Conservation (phyloP, 1,139 yeast genomes). For the Magnusiomyces tetraspermus region DNA sequence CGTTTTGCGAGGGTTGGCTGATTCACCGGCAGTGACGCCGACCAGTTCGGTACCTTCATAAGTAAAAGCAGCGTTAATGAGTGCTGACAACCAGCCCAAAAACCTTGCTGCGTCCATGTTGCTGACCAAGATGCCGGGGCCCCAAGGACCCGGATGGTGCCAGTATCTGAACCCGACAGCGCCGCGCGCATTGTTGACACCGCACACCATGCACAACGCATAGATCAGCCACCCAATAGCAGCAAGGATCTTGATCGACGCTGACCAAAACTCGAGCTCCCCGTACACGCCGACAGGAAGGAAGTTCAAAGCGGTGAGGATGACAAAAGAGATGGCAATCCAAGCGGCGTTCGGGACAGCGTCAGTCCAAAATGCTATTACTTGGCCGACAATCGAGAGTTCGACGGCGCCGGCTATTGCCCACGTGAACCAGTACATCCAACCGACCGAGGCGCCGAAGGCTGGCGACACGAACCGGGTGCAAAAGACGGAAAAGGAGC, state of each 20-base stretch:
- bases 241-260: slow-evolving; percentile 48
- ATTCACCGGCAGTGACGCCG: slow-evolving; percentile 59
- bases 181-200: slow-evolving; percentile 46
- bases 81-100: slow-evolving; percentile 41
- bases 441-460: slow-evolving; percentile 52
- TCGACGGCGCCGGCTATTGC: slow-evolving; percentile 55
- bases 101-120: slow-evolving; percentile 36
- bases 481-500: slow-evolving; percentile 55
- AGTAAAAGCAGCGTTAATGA: slow-evolving; percentile 56
- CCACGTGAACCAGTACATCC: slow-evolving; percentile 59
- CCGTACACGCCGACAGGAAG: slow-evolving; percentile 52
- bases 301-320: slow-evolving; percentile 44
- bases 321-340: slow-evolving; percentile 51
- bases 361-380: slow-evolving; percentile 51
- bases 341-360: slow-evolving; percentile 49
- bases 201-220: slow-evolving; percentile 49
- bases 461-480: slow-evolving; percentile 51
- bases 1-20: slow-evolving; percentile 46
- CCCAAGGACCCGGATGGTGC: slow-evolving; percentile 30
- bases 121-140: slow-evolving; percentile 45
- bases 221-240: slow-evolving; percentile 48
- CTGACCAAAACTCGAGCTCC: slow-evolving; percentile 59
- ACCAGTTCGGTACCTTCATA: slow-evolving; percentile 62
- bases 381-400: slow-evolving; percentile 49
- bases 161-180: slow-evolving; percentile 45